Evolutionary conservation across 140 eudicot genomes (phyloP).

Genomic region (Ambrosia hybrid): DNA sequence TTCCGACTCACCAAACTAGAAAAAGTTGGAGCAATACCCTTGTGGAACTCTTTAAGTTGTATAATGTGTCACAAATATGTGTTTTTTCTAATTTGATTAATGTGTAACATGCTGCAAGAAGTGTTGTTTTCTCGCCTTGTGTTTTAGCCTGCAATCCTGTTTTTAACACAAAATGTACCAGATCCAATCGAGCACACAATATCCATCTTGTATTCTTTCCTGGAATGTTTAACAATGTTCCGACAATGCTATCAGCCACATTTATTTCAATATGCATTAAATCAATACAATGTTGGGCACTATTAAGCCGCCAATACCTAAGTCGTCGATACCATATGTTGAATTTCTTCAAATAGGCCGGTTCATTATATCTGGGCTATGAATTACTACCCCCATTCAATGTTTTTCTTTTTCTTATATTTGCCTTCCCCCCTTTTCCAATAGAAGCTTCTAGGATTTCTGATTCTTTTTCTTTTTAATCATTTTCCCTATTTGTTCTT

Average conservation of each 20-base stretch:
- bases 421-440: too few relatives aligned
- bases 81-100: neutral
- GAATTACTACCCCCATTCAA: neutral
- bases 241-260: slow-evolving; percentile 6
- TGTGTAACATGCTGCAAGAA: slow-evolving; percentile 1
- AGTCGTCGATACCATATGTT: neutral
- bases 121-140: neutral
- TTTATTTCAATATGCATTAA: slow-evolving; percentile 1
- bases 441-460: too few relatives aligned
- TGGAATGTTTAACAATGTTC: neutral
- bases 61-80: slow-evolving; percentile 5
- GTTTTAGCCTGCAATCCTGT: neutral
- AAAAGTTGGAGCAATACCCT: slow-evolving; percentile 1
- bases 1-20: neutral
- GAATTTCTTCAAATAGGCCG: neutral
- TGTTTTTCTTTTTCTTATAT: neutral
- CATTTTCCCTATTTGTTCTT: too few relatives aligned
- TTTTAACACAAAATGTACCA: neutral
- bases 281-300: neutral
- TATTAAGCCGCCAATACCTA: slow-evolving; percentile 2
- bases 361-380: neutral
- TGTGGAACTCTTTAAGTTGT: slow-evolving; percentile 5
- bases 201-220: neutral
- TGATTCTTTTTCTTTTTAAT: too few relatives aligned
- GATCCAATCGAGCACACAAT: neutral